Conservation (phyloP, 768 basidiomycete genomes). For the Suillus subalutaceus region DNA sequence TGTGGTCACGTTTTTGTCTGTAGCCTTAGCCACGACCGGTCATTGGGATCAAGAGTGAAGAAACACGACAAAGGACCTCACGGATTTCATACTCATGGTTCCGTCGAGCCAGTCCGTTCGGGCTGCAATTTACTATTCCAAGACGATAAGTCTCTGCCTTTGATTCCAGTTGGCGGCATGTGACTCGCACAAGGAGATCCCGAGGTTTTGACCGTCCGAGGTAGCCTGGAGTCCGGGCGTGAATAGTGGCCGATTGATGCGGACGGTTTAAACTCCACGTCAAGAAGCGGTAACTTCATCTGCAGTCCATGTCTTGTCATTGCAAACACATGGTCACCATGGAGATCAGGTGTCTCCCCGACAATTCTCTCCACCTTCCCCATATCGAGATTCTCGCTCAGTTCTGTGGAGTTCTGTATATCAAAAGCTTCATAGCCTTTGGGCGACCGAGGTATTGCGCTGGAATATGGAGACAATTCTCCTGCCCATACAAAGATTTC, state of each 20-base stretch:
- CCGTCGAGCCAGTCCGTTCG: background rate
- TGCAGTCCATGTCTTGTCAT: background rate
- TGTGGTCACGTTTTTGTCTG: constrained; percentile 3
- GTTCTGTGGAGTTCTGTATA: background rate
- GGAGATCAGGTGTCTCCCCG: background rate
- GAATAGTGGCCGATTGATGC: background rate
- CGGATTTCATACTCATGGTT: background rate
- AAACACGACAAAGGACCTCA: background rate
- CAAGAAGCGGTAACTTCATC: background rate
- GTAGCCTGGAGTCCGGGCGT: background rate
- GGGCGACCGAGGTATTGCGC: constrained; percentile 21
- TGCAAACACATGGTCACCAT: background rate
- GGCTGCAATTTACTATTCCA: background rate
- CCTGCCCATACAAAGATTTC: constrained; percentile 14
- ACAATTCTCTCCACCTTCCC: background rate
- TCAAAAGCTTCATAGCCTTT: constrained; percentile 27
- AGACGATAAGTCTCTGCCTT: background rate
- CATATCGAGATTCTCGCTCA: background rate
- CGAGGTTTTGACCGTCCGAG: background rate
- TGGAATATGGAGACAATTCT: constrained; percentile 7
- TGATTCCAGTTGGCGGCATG: background rate
- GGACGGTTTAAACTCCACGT: background rate
- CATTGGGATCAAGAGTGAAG: background rate
- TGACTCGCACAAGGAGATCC: background rate
- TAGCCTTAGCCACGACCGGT: background rate